Evolutionary conservation across 2,329 filamentous ascomycete species (phyloP).

Genomic region (Orbilia brochopaga): DNA sequence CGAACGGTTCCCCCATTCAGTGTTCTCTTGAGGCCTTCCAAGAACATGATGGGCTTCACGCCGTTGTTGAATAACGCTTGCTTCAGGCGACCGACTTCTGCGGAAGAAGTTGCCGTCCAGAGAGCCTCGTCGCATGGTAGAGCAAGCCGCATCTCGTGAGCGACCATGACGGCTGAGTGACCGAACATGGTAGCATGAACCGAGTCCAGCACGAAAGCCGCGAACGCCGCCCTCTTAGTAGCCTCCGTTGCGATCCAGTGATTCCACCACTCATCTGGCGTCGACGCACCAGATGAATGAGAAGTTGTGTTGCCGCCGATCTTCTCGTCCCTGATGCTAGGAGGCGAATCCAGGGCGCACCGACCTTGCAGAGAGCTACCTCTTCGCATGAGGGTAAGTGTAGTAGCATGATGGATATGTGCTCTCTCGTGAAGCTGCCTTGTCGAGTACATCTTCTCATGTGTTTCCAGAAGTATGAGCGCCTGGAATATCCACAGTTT

Average conservation of each 20-base stretch:
- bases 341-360: slow-evolving; percentile 81
- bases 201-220: slow-evolving; percentile 92
- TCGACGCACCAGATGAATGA: slow-evolving; percentile 68
- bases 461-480: slow-evolving; percentile 83
- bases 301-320: slow-evolving; percentile 58
- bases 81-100: slow-evolving; percentile 84
- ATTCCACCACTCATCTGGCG: slow-evolving; percentile 89
- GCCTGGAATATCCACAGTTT: slow-evolving; percentile 97
- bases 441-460: slow-evolving; percentile 98
- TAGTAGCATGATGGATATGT: slow-evolving; percentile 95
- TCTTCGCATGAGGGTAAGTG: slow-evolving; percentile 90
- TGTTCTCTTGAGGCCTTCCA: slow-evolving; percentile 88
- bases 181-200: slow-evolving; percentile 98
- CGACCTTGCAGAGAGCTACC: slow-evolving; percentile 89
- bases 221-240: slow-evolving; percentile 86
- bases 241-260: slow-evolving; percentile 95
- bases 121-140: slow-evolving; percentile 90
- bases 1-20: slow-evolving; percentile 82
- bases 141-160: slow-evolving; percentile 89
- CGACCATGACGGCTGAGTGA: slow-evolving; percentile 94
- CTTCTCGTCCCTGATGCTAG: slow-evolving; percentile 71
- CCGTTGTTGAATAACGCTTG: slow-evolving; percentile 79
- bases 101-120: slow-evolving; percentile 87
- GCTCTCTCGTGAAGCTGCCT: slow-evolving; percentile 89
- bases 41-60: slow-evolving; percentile 81